Percentiles rank a stretch among this genome's conserved stretches.
Evolutionary conservation across 331 rosid species (phyloP).

Genomic region (Stylosanthes scabra): DNA sequence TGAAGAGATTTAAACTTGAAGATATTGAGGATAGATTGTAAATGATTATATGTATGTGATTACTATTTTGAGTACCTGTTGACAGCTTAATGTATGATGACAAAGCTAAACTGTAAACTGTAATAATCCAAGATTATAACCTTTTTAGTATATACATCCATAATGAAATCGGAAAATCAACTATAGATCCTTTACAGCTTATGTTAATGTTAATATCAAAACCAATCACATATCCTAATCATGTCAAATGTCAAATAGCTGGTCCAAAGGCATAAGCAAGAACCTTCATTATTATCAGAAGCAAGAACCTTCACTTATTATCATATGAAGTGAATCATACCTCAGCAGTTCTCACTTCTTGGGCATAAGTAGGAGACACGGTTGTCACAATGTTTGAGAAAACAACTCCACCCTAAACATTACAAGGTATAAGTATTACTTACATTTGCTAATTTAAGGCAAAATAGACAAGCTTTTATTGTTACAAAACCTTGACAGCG

Average conservation of each 20-base stretch:
- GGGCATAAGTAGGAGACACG: constrained; percentile 95
- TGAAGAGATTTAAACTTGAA: constrained; percentile 19
- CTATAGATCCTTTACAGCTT: constrained; percentile 4
- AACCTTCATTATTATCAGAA: too few species aligned
- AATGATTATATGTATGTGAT: constrained; percentile 6
- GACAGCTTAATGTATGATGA: background rate
- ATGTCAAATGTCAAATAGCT: background rate
- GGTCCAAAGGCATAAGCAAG: too few species aligned
- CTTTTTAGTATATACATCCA: constrained; percentile 7
- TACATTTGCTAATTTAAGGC: constrained; percentile 19
- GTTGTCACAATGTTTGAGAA: constrained; percentile 98
- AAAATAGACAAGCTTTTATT: constrained; percentile 14
- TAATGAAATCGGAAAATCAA: constrained; percentile 20
- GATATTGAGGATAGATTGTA: constrained; percentile 2
- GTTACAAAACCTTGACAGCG: constrained; percentile 74
- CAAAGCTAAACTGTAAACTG: background rate
- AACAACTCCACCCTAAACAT: constrained; percentile 89
- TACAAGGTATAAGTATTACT: constrained; percentile 35
- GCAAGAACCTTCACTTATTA: too few species aligned
- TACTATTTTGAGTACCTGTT: constrained; percentile 1
- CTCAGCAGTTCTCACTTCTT: constrained; percentile 94
- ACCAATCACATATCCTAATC: constrained; percentile 23
- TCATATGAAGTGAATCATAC: constrained; percentile 51
- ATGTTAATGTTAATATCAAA: constrained; percentile 11
- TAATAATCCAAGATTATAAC: background rate